Conservation (phyloP, 169 alveolate species). For the Plasmodium berghei region DNA sequence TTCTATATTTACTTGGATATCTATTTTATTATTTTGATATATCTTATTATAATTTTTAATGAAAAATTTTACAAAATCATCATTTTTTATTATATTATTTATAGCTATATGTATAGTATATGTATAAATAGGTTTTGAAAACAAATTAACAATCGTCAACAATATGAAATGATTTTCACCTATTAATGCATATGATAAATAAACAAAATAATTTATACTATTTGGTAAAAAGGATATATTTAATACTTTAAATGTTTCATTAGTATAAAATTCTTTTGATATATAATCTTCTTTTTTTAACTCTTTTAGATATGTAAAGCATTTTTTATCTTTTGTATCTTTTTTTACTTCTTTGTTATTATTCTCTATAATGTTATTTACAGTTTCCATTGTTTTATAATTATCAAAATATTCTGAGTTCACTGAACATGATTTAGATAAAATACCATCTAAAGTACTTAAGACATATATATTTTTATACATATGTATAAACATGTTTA, state of each 20-base stretch:
- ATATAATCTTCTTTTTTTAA: conserved; percentile 40
- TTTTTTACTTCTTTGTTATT: background rate
- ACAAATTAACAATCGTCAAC: conserved; percentile 33
- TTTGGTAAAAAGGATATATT: conserved; percentile 32
- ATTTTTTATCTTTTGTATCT: background rate
- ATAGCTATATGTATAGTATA: conserved; percentile 23
- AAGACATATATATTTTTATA: conserved; percentile 53
- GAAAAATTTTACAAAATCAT: conserved; percentile 13
- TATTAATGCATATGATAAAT: conserved; percentile 18
- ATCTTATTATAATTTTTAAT: conserved; percentile 1
- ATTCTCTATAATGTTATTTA: background rate
- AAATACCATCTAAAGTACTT: conserved; percentile 12
- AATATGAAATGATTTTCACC: conserved; percentile 28
- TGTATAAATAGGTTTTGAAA: conserved; percentile 41
- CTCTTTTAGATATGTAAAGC: conserved; percentile 4
- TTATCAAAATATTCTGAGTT: background rate
- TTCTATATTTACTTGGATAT: background rate
- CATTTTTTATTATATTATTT: conserved; percentile 26
- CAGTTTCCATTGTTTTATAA: background rate
- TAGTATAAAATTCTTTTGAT: conserved; percentile 11
- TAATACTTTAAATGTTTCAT: conserved; percentile 41
- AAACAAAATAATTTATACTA: conserved; percentile 25
- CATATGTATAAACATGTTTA: conserved; percentile 54
- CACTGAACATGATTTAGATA: background rate
- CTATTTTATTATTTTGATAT: background rate